Evolutionary conservation across 176 grass and related monocot genomes (phyloP), one percentile per base, ranked within the genome.

Genomic region (Alopecurus myosuroides): DNA sequence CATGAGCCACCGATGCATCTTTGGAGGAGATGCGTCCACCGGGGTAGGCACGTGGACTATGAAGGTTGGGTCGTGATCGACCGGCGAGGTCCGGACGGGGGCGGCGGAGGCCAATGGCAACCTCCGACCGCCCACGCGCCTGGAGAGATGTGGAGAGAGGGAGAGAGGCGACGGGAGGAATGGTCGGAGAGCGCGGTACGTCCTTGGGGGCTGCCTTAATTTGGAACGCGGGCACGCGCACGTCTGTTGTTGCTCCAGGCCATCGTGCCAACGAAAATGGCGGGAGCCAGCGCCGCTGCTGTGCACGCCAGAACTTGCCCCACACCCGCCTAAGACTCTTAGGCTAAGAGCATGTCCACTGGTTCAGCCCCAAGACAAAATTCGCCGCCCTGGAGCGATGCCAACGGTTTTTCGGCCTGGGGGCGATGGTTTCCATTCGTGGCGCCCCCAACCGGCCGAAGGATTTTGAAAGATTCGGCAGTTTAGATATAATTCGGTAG

Each of bases 1-100:
- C 40, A 91, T 68, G 89, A 91, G 39, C 89, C 89, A 91, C 0
- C 89, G 80, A 22, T 84, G 85, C 85, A 91, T 91, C 17, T n/a
- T 84, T 3, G 52, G 72, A 20, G 74, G 63, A 34, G 65, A 20
- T 1, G 64, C 22, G 4, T 29, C 0, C 37, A 30, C 35, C n/a
- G 35, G 23, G 34, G 20, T 17, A 18, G 46, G 46, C 46, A 78
- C 25, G 25, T 79, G 20, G 41, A 7, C 2, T 8, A 8, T 34
- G 61, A 23, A 64, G 11, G 41, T 23, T 5, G 11, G 22, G 15
- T 19, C 18, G 50, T 10, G 35, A 34, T 65, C 11, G 36, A 7
- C 17, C 26, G 66, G 8, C 37, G 28, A 23, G n/a, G 35, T 70
- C 74, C 15, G 31, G 67, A 46, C 80, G 79, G 74, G 15, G 84